Conservation (phyloP, 73 alveolate genomes). For the Paramecium octaurelia region DNA sequence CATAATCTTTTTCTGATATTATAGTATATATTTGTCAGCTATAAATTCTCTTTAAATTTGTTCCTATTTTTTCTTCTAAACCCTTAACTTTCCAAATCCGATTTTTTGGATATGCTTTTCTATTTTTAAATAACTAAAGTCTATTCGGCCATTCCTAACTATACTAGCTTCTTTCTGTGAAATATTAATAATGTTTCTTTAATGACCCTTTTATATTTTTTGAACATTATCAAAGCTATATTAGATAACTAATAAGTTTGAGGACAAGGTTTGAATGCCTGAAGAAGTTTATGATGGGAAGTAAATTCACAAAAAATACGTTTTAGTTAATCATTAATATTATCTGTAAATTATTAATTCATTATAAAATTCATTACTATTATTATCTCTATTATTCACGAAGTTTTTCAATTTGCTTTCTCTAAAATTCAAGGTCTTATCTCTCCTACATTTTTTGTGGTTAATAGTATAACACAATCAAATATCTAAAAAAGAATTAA, state of each 20-base stretch:
- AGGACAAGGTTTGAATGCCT: background rate
- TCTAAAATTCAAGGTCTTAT: constrained; percentile 33
- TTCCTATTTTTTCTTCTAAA: too few species aligned
- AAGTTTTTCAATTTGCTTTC: constrained; percentile 47
- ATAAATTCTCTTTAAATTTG: too few species aligned
- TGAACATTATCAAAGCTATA: background rate
- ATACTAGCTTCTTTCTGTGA: background rate
- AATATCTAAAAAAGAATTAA: constrained; percentile 20
- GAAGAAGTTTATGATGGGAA: background rate
- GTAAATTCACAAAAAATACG: background rate
- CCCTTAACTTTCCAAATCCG: background rate
- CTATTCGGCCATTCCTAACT: background rate
- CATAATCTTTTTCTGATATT: too few species aligned
- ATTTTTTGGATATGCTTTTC: background rate
- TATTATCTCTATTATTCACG: constrained; percentile 45
- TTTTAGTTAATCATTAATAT: background rate
- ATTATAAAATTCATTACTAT: background rate
- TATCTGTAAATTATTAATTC: constrained; percentile 20
- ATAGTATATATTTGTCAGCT: too few species aligned
- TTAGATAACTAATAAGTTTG: background rate
- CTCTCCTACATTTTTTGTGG: constrained; percentile 60
- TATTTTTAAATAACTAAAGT: background rate
- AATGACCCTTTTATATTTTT: background rate
- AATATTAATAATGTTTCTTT: background rate
- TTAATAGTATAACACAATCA: constrained; percentile 58